Base-by-base conservation (phyloP, 2,329 filamentous ascomycete genomes). In the Verruconis gallopava region DNA sequence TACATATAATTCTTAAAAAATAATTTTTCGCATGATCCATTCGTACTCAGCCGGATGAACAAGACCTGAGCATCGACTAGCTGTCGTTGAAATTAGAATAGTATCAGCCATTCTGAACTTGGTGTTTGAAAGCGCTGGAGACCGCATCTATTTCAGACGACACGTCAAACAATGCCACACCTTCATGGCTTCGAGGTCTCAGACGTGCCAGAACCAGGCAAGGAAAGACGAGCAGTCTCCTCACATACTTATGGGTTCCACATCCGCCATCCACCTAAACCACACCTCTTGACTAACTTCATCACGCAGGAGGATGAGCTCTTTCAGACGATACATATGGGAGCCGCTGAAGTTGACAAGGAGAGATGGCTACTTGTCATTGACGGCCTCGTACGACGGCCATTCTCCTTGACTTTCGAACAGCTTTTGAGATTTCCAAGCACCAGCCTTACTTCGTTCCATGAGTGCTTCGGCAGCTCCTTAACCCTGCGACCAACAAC, bases 281-380 rank as follows among this genome's bases (percentile, higher is more conserved):
- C 55, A 12, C 50, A 57, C 33, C 41, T 51, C n/a, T 49, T 59
- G 2, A 32, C 42, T 3, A 37, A 25, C n/a, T 47, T 46, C 35
- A 47, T 54, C 14, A 59, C 57, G 3, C 38, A 44, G 12, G 55
- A 58, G 12, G 40, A 40, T 4, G 42, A 50, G 4, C 52, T 62
- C 4, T 62, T 62, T 42, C 56, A 60, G 32, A 60, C 57, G 2
- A 55, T 59, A 11, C 58, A 62, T 43, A 57, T 61, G 53, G 58
- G 57, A 3, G 47, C 47, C 5, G 53, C 57, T 3, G 48, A 53
- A 2, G 48, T 62, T 12, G 50, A 58, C 17, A 18, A 47, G 5
- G 15, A 48, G 0, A 49, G 46, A n/a, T 61, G 55, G 51, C 44
- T 46, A 3, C 50, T 62, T 2, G 46, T 54, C 0, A 43, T 61